Conservation (phyloP, 164 flowering plant species). For the Saururus chinensis region DNA sequence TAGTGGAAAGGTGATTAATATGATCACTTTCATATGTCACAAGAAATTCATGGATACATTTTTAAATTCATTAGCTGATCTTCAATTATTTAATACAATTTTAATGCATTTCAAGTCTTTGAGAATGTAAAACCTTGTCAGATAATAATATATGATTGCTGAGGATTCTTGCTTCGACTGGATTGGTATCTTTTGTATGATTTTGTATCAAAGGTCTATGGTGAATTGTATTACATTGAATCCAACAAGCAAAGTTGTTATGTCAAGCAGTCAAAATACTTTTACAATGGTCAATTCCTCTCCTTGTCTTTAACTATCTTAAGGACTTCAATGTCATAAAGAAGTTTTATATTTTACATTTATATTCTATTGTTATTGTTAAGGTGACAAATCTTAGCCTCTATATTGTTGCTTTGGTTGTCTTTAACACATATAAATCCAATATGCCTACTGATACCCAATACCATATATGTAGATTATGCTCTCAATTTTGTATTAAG, state of each 20-base stretch:
- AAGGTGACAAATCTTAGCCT: slow-evolving; percentile 91
- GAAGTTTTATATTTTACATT: slow-evolving; percentile 2
- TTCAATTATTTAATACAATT: no score
- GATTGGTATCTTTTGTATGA: no score
- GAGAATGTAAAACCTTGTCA: no score
- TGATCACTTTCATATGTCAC: no score
- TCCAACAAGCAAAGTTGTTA: slow-evolving; percentile 77
- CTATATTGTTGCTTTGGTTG: slow-evolving; percentile 63
- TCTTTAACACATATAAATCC: slow-evolving; percentile 34
- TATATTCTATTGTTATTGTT: slow-evolving; percentile 3
- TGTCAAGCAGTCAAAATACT: slow-evolving; percentile 90
- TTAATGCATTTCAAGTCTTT: no score
- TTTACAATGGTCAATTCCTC: slow-evolving; percentile 70
- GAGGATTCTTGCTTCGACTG: no score
- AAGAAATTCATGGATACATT: no score
- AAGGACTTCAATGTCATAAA: not conserved
- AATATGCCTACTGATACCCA: slow-evolving; percentile 39
- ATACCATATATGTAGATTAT: slow-evolving; percentile 50
- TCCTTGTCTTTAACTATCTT: not conserved
- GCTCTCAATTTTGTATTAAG: not conserved
- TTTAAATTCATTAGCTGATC: no score
- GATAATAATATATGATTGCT: no score
- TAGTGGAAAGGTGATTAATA: no score
- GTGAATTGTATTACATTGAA: slow-evolving; percentile 83
- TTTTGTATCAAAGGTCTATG: slow-evolving; percentile 69